These are phyloP conservation scores for Monosporascus sp. DNA, from an alignment of 2,329 filamentous ascomycete genomes.

Conservation along the genomic window DNA sequence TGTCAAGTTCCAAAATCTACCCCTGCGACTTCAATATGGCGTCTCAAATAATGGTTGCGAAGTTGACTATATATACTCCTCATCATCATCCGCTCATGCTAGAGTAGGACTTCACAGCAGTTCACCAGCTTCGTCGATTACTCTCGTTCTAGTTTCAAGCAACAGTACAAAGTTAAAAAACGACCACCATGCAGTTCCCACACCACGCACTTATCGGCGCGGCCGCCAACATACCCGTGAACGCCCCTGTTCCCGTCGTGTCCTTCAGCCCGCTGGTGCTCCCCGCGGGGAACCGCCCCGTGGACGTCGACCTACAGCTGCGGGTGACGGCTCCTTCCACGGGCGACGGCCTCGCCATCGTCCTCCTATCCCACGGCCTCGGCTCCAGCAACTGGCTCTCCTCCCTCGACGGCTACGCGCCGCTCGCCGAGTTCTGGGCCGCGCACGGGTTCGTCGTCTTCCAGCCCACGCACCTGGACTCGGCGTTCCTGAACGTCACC, in stretches of 20 bases:
- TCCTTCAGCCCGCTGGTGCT: slow-evolving; percentile 27
- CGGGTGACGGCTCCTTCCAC: slow-evolving; percentile 30
- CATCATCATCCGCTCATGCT: too few species aligned
- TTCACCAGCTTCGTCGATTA: too few species aligned
- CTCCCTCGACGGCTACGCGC: slow-evolving; percentile 36
- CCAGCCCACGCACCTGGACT: slow-evolving; percentile 37
- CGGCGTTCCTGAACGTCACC: slow-evolving; percentile 23
- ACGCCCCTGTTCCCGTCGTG: slow-evolving; percentile 24
- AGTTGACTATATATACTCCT: too few species aligned
- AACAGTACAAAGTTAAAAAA: too few species aligned
- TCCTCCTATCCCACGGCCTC: slow-evolving; percentile 36
- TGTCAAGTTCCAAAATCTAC: too few species aligned
- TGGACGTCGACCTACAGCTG: slow-evolving; percentile 26
- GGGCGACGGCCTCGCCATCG: slow-evolving; percentile 29
- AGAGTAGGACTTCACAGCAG: too few species aligned
- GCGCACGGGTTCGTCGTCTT: slow-evolving; percentile 37
- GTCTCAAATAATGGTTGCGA: too few species aligned
- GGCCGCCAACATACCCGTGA: slow-evolving; percentile 29
- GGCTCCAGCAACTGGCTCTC: slow-evolving; percentile 33
- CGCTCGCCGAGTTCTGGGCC: slow-evolving; percentile 36
- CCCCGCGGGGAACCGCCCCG: slow-evolving; percentile 17
- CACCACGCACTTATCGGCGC: slow-evolving; percentile 20
- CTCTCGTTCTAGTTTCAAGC: too few species aligned
- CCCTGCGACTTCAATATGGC: too few species aligned
- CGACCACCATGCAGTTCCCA: background rate